These are phyloP conservation scores for Alternaria incomplexa DNA, from an alignment of 2,329 filamentous ascomycete genomes.

Conservation along the genomic window DNA sequence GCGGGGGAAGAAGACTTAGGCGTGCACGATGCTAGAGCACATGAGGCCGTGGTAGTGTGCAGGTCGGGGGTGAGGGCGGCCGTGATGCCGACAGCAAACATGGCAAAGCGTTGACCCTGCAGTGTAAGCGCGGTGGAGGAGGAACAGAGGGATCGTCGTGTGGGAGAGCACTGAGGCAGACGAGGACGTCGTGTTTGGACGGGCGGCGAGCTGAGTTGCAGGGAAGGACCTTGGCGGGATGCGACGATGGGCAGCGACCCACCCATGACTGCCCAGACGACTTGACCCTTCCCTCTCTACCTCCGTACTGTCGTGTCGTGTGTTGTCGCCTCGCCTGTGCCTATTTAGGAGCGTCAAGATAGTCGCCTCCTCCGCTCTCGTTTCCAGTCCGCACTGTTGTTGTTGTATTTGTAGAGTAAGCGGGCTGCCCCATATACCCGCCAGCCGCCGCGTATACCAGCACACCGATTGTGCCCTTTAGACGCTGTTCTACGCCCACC, in stretches of 20 bases:
- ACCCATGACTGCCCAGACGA: conserved; percentile 9
- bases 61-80: conserved; percentile 5
- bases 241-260: conserved; percentile 9
- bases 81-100: conserved; percentile 9
- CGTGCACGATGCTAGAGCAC: conserved; percentile 1
- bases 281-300: conserved; percentile 3
- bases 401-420: neutral
- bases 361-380: neutral
- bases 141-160: neutral
- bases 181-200: neutral
- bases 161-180: neutral
- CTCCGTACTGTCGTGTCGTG: neutral
- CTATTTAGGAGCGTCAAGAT: neutral
- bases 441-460: conserved; percentile 15
- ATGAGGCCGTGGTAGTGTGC: neutral
- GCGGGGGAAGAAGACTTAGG: neutral
- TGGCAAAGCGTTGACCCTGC: neutral
- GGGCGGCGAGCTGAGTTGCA: neutral
- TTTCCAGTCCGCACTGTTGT: neutral
- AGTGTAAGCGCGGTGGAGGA: neutral
- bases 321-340: neutral
- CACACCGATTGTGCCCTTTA: conserved; percentile 3
- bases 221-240: conserved; percentile 8
- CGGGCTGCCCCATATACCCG: conserved; percentile 7
- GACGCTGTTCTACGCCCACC: neutral